phyloP scores from a whole-genome alignment of 768 basidiomycete genomes.

The Trametes cingulata region DNA sequence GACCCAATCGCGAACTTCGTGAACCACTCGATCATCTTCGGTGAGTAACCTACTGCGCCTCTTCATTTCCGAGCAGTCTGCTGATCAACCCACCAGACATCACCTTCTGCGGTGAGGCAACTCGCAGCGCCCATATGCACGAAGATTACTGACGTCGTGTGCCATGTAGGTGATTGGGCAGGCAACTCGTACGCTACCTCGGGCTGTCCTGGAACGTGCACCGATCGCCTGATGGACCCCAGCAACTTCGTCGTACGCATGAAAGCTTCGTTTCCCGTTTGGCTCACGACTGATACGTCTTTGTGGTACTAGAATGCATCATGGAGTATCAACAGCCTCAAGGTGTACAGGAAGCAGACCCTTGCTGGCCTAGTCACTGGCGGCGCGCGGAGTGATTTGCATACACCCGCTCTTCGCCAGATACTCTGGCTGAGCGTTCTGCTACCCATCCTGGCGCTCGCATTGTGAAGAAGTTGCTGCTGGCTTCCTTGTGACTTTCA shows the following conservation, averaged over 20 bases:
- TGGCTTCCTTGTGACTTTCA: not conserved
- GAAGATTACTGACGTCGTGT: constrained; percentile 1
- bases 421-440: constrained; percentile 5
- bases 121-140: constrained; percentile 19
- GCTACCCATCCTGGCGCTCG: constrained; percentile 5
- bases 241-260: constrained; percentile 65
- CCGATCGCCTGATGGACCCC: constrained; percentile 62
- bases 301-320: constrained; percentile 60
- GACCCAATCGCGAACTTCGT: constrained; percentile 58
- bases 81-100: constrained; percentile 53
- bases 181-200: constrained; percentile 77
- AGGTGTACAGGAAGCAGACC: constrained; percentile 66
- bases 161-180: constrained; percentile 71
- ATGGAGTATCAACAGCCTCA: constrained; percentile 78
- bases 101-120: constrained; percentile 68
- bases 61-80: not conserved
- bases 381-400: constrained; percentile 12
- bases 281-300: not conserved
- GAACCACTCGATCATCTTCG: constrained; percentile 76
- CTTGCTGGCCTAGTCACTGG: constrained; percentile 38
- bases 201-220: constrained; percentile 75
- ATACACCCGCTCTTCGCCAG: constrained; percentile 1
- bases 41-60: constrained; percentile 40
- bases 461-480: constrained; percentile 1
- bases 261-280: not conserved